phyloP scores from a whole-genome alignment of 257 asterid species.

The Solanum tacnaense region DNA sequence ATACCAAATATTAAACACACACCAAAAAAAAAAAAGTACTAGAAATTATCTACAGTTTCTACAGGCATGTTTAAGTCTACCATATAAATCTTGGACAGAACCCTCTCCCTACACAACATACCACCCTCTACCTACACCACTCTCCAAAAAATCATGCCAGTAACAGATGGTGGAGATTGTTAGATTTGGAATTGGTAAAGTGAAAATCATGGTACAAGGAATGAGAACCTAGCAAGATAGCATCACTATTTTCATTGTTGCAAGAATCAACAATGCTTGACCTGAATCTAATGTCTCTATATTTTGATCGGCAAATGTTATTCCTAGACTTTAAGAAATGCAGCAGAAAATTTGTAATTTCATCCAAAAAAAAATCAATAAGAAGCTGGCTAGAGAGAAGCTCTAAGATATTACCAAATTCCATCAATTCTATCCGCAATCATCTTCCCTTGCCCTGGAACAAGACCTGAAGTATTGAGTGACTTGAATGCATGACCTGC shows the following conservation, averaged over 20 bases:
- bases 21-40: not conserved
- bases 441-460: conserved; percentile 88
- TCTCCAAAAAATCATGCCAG: not conserved
- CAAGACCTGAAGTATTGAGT: conserved; percentile 62
- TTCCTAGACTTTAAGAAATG: not conserved
- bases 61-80: not conserved
- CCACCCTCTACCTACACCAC: not conserved
- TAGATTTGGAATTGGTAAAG: not conserved
- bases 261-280: not conserved
- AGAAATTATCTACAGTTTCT: not conserved
- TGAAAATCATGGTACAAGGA: not conserved
- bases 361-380: not conserved
- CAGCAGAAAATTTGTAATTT: not conserved
- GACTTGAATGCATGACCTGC: conserved; percentile 89
- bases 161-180: not conserved
- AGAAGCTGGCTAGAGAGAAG: not conserved
- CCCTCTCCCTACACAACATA: not conserved
- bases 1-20: not conserved
- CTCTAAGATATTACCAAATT: conserved; percentile 50
- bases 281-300: not conserved
- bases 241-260: not conserved
- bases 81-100: not conserved
- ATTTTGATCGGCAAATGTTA: not conserved
- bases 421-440: conserved; percentile 88
- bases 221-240: not conserved